Base-by-base conservation (phyloP, 148 eudicot genomes). In the Euryodendron excelsum region DNA sequence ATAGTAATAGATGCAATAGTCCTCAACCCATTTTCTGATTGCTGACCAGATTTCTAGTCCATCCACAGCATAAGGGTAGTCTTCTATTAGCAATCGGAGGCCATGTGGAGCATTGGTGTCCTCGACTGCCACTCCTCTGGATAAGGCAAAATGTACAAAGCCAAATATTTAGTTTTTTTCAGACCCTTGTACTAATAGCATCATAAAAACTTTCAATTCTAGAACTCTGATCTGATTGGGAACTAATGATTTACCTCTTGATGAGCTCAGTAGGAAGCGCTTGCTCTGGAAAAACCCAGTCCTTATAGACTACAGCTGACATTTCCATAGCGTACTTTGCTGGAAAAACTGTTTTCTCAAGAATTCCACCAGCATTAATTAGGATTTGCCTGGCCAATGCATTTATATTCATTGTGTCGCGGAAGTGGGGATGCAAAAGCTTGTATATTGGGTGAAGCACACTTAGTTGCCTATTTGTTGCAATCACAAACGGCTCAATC, bases 381-480 rank as follows among this genome's bases (percentile, higher is more conserved):
- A 87, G 78, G 73, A 72, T 58, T 67, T 85, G 86, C 17, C 89
- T 58, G 31, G 80, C 87, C 1, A 87, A 28, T 17, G 87, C 89
- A 75, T 87, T 85, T 23, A 87, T 84, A 52, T 80, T 78, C 89
- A 87, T 82, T 20, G 87, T 87, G 67, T 82, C 80, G 1, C 85
- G 84, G 58, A 87, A 84, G 44, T 87, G 89, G 36, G 89, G 89
- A 5, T 82, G 78, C 53, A 87, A 59, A 50, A 87, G 87, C 67
- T 84, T 87, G 63, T 82, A 52, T 33, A 87, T 78, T n/a, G 89
- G 89, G 50, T 87, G 89, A 33, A 87, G 70, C 45, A 82, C 87
- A 67, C 89, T 87, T 45, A 87, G 77, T 39, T 82, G 87, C 74
- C 90, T 78, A 41, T 87, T 82, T 77, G 86, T 80, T 25, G 89